phyloP scores from a whole-genome alignment of 129 eudicot species.

The Flaveria sonorensis region DNA sequence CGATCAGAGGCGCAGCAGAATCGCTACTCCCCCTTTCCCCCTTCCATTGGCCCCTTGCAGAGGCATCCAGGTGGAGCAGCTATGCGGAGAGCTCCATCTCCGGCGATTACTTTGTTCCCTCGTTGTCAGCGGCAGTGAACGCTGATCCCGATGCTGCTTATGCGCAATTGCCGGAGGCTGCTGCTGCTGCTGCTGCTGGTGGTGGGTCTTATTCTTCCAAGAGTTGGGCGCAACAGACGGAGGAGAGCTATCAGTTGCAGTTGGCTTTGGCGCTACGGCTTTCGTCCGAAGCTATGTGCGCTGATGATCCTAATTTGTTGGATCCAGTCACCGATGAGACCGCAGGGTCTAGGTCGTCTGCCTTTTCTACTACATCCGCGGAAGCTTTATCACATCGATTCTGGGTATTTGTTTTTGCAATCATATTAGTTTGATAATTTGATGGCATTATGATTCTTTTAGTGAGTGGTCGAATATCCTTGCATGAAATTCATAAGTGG shows the following conservation, averaged over 20 bases:
- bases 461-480: neutral
- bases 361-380: constrained; percentile 9
- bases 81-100: constrained; percentile 86
- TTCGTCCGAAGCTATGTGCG: constrained; percentile 75
- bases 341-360: constrained; percentile 29
- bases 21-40: constrained; percentile 50
- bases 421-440: constrained; percentile 9
- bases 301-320: constrained; percentile 81
- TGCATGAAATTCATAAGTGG: neutral
- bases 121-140: constrained; percentile 49
- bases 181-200: neutral
- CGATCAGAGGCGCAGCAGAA: constrained; percentile 54
- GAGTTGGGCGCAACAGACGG: constrained; percentile 98
- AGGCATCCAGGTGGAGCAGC: constrained; percentile 95
- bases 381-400: constrained; percentile 71
- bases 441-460: neutral
- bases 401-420: constrained; percentile 51
- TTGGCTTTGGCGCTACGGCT: constrained; percentile 79
- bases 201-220: constrained; percentile 43
- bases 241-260: constrained; percentile 86
- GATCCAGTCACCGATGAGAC: constrained; percentile 54
- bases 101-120: constrained; percentile 69
- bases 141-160: constrained; percentile 41
- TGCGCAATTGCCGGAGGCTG: neutral
- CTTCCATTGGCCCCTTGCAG: constrained; percentile 70